phyloP scores from a whole-genome alignment of 1,284 basidiomycete species.

The Cryptococcus sp. region DNA sequence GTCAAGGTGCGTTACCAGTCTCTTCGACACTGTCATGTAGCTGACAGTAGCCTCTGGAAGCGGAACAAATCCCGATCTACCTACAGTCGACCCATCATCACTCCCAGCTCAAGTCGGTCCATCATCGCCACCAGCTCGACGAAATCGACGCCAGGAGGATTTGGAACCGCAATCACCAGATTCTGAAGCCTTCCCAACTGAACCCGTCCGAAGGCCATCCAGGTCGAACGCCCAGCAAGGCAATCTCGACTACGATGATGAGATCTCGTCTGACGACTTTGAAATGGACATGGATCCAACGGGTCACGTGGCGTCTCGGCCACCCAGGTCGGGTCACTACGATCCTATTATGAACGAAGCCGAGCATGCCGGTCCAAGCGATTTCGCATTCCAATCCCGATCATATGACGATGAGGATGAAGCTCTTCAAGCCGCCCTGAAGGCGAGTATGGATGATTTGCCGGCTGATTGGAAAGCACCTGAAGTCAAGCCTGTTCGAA shows the following conservation, averaged over 20 bases:
- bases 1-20: constrained; percentile 1
- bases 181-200: background rate
- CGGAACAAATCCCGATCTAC: constrained; percentile 10
- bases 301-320: constrained; percentile 2
- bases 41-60: constrained; percentile 13
- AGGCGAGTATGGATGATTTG: constrained; percentile 68
- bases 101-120: constrained; percentile 9
- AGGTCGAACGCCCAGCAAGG: constrained; percentile 18
- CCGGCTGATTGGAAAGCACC: constrained; percentile 54
- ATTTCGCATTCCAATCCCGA: constrained; percentile 38
- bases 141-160: constrained; percentile 16
- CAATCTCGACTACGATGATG: constrained; percentile 15
- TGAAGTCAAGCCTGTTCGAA: constrained; percentile 9
- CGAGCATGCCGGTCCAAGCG: constrained; percentile 25
- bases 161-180: constrained; percentile 8
- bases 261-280: constrained; percentile 6
- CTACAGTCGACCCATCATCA: constrained; percentile 17
- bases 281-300: background rate
- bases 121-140: constrained; percentile 14
- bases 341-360: constrained; percentile 3
- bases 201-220: constrained; percentile 25
- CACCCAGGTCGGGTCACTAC: constrained; percentile 1
- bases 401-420: constrained; percentile 79
- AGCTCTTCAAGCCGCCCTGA: constrained; percentile 76
- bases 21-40: background rate